A percentile compares a stretch with the other conserved stretches of the same genome.
Evolutionary conservation across 352 stramenopile genomes (phyloP).

Genomic region (Phytopythium ostracodes): DNA sequence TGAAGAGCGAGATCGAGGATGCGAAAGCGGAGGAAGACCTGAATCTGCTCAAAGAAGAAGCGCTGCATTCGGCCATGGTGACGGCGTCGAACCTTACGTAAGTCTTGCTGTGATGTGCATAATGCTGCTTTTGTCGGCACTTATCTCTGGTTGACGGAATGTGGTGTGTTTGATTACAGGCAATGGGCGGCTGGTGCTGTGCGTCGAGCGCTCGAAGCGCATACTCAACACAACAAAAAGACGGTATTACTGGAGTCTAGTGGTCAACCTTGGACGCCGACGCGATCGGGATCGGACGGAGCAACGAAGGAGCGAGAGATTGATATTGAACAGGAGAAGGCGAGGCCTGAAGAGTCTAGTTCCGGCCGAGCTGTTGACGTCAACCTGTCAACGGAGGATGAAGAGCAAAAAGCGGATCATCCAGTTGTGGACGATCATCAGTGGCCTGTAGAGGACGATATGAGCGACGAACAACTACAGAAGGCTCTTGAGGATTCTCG

Average conservation of each 20-base stretch:
- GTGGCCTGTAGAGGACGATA: not conserved
- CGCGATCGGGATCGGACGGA: not conserved
- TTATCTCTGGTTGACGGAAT: not conserved
- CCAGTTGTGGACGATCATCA: not conserved
- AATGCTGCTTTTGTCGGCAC: not conserved
- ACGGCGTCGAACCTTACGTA: conserved; percentile 85
- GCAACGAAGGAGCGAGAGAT: conserved; percentile 7
- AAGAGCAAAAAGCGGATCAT: conserved; percentile 14
- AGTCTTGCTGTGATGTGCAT: conserved; percentile 8
- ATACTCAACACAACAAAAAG: conserved; percentile 42
- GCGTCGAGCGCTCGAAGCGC: conserved; percentile 57
- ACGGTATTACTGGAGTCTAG: not conserved
- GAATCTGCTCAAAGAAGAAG: conserved; percentile 54
- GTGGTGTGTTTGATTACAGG: conserved; percentile 12
- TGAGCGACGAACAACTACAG: conserved; percentile 27
- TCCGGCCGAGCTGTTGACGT: not conserved
- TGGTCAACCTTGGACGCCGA: not conserved
- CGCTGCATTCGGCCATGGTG: conserved; percentile 66
- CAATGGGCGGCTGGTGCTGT: conserved; percentile 85
- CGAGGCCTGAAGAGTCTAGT: not conserved
- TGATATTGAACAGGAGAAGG: not conserved
- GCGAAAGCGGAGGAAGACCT: conserved; percentile 66
- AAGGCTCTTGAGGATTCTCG: conserved; percentile 30
- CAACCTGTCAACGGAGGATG: conserved; percentile 5
- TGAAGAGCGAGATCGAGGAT: conserved; percentile 72